Conservation (phyloP, 441 rosid genomes). For the Adansonia grandidieri region DNA sequence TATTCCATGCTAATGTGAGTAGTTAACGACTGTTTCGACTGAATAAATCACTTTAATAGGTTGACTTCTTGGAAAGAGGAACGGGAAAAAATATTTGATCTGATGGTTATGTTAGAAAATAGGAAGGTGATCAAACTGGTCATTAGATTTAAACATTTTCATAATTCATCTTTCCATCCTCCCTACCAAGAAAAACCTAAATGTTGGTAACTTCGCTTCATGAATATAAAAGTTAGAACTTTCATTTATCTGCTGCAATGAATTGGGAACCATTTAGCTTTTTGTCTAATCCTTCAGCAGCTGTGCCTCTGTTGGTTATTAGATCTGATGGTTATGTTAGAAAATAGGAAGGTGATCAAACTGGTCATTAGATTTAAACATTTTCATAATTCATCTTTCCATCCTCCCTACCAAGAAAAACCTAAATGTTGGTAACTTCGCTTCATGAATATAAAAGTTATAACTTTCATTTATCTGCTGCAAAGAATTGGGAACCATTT, state of each 20-base stretch:
- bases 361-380: not conserved
- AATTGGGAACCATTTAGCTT: not conserved
- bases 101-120: not conserved
- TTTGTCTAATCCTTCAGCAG: not conserved
- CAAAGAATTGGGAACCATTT: not conserved
- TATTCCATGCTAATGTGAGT: not conserved
- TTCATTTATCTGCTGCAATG: not conserved
- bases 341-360: not conserved
- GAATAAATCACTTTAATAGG: not conserved
- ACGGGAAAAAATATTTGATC: not conserved
- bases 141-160: not conserved
- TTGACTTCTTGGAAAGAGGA: not conserved
- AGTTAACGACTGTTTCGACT: not conserved
- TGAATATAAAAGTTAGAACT: not conserved
- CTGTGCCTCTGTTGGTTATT: not conserved
- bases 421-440: not conserved
- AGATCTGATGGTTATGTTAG: not conserved
- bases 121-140: not conserved
- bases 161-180: not conserved
- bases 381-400: not conserved
- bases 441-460: not conserved
- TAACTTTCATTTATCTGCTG: not conserved
- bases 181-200: not conserved
- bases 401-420: not conserved
- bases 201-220: not conserved